Base-by-base conservation (phyloP, 2,329 filamentous ascomycete species). In the Colletotrichum trifolii region DNA sequence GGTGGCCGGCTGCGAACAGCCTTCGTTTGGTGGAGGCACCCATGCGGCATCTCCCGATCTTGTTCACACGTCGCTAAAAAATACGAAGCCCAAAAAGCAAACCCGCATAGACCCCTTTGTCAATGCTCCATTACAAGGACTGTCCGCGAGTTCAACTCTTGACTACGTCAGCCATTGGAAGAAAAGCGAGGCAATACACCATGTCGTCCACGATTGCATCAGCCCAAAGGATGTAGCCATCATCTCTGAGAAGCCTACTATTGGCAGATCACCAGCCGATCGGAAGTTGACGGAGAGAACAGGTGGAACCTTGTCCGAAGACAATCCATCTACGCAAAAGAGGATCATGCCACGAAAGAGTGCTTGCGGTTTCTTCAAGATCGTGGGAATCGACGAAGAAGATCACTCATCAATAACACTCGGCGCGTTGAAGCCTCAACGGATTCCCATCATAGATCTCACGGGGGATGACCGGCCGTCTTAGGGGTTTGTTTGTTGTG, bases 331-430 rank as follows among this genome's bases (percentile, higher is more conserved):
- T 25, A 25, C 25, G 25, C 25, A 80, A 66, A 82, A 77, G 64
- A 65, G 81, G 11, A 74, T 79, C 64, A 68, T 79, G 40, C 78
- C 80, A 11, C 75, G 75, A 46, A 71, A 71, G 34, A 78, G 77
- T 48, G 71, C 71, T 12, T 70, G 71, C 6, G 81, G 81, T 3
- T 83, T 80, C 70, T 78, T 80, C 66, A 70, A 73, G 34, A 79
- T 76, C 54, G 45, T 76, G 15, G 74, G 77, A 13, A 68, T 75
- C 40, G 66, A 59, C 13, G 73, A 73, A 25, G 72, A 76, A 35
- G 74, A 69, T 2, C 72, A 72, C 13, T 68, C 60, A 6, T 39
- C 71, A 8, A 52, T 62, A 15, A 50, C 57, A 56, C n/a, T 10
- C 11, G 33, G 25, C 12, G 12, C 39, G 8, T 13, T 25, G 8